Evolutionary conservation across 495 filamentous ascomycete genomes (phyloP), one percentile per base, ranked within the genome.

Genomic region (Lepraria neglecta): DNA sequence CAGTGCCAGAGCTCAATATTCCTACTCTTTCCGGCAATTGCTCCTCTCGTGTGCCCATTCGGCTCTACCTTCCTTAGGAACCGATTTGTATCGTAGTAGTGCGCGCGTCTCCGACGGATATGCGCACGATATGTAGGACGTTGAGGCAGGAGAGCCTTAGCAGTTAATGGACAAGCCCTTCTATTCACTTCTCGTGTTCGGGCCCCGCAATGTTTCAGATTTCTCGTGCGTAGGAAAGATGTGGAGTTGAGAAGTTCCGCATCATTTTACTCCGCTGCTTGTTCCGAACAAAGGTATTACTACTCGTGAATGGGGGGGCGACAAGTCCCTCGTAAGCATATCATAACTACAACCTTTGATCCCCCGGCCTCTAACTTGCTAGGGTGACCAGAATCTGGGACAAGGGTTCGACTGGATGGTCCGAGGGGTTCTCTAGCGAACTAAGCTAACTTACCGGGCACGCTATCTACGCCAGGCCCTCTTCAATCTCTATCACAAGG

Each of bases 351-450:
- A 19, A n/a, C 31, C 5, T 3, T 52, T 52, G 48, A 31, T 31
- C 21, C 48, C 48, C 28, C 6, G 48, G 28, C 35, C 31, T 52
- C 48, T 31, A 19, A 31, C 15, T 46, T n/a, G 3, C 48, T 52
- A 52, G 27, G 5, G 27, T 52, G 28, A 33, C 48, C 15, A 52
- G 48, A 33, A 52, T 52, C 48, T 52, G 31, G 11, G 48, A 52
- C 48, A 52, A 33, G 48, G 48, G 27, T 33, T 52, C 14, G 48
- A 52, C 48, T 52, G 48, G 48, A 52, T 52, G 27, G 48, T 33
- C 48, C 48, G 48, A 52, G 24, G 48, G 44, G 44, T n/a, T 21
- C 44, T 46, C 19, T 46, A n/a, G 44, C 27, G 1, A 31, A 52
- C 10, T 19, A 30, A 31, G 48, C 48, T 52, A 52, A 30, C n/a